A percentile compares a stretch with the other conserved stretches of the same genome.
phyloP scores from a whole-genome alignment of 2,329 filamentous ascomycete genomes.

The Sphaceloma murrayae region DNA sequence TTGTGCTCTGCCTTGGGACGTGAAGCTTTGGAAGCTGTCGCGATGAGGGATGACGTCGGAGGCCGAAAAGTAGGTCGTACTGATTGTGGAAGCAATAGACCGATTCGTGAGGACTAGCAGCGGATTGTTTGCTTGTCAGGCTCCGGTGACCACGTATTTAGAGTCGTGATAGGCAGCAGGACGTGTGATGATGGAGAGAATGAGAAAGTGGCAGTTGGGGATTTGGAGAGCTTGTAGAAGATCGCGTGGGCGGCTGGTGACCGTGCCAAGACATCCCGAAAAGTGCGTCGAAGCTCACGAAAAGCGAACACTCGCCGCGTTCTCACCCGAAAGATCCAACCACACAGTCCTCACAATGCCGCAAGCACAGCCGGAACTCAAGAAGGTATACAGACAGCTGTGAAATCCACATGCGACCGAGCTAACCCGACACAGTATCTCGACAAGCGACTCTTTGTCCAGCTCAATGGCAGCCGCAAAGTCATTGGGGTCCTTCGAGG shows the following conservation, averaged over 20 bases:
- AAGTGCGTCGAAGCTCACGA: constrained; percentile 7
- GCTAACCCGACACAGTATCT: no score
- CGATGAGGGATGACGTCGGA: no score
- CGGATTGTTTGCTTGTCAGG: background rate
- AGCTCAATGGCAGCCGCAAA: constrained; percentile 95
- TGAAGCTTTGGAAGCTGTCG: no score
- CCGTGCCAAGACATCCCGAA: constrained; percentile 14
- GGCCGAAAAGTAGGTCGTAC: no score
- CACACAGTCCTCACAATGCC: constrained; percentile 58
- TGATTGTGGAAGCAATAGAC: background rate
- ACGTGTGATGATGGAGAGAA: constrained; percentile 8
- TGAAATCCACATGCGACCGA: no score
- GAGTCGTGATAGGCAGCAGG: constrained; percentile 12
- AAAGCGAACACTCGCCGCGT: background rate
- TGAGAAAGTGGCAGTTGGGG: background rate
- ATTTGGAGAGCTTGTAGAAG: constrained; percentile 7
- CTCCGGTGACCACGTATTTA: background rate
- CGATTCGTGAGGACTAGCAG: background rate
- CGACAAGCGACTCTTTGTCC: constrained; percentile 96
- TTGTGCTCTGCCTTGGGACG: no score
- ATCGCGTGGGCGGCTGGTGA: constrained; percentile 1
- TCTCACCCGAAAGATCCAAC: background rate
- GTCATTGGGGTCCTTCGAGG: constrained; percentile 89
- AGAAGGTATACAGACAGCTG: constrained; percentile 81
- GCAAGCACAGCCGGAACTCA: constrained; percentile 96